Percentiles rank a stretch among this genome's conserved stretches.
phyloP scores from a whole-genome alignment of 192 early-diverging fungal species.

The Neocallimastix lanati region DNA sequence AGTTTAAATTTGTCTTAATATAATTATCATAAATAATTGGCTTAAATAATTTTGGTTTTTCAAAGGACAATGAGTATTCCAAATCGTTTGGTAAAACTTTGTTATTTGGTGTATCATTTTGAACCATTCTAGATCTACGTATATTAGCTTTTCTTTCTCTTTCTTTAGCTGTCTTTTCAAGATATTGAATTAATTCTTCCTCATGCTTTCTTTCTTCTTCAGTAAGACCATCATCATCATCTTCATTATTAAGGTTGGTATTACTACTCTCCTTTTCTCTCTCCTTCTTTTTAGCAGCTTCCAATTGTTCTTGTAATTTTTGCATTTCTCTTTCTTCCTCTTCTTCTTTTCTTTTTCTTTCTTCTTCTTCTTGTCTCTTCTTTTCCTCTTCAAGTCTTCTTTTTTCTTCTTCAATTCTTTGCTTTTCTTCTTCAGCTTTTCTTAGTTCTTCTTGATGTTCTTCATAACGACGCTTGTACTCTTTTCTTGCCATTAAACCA shows the following conservation, averaged over 20 bases:
- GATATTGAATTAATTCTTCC: background rate
- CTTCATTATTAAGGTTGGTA: background rate
- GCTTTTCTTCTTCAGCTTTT: background rate
- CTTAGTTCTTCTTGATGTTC: background rate
- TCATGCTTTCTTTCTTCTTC: background rate
- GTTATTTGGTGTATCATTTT: background rate
- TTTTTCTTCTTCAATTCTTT: background rate
- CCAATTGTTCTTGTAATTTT: background rate
- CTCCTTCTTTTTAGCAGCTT: background rate
- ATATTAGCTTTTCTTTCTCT: background rate
- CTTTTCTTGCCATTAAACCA: background rate
- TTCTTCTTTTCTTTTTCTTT: background rate
- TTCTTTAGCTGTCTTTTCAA: background rate
- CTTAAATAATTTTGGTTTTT: background rate
- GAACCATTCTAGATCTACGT: background rate
- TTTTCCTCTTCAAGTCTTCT: background rate
- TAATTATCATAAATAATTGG: background rate
- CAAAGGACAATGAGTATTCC: background rate
- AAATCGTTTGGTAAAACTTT: background rate
- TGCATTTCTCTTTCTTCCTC: background rate
- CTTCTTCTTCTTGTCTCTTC: background rate
- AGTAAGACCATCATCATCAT: background rate
- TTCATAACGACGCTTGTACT: background rate
- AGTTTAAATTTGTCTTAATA: background rate
- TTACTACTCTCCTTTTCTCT: background rate